These are phyloP conservation scores for Plasmodium knowlesi DNA, from an alignment of 169 alveolate genomes.

Conservation along the genomic window DNA sequence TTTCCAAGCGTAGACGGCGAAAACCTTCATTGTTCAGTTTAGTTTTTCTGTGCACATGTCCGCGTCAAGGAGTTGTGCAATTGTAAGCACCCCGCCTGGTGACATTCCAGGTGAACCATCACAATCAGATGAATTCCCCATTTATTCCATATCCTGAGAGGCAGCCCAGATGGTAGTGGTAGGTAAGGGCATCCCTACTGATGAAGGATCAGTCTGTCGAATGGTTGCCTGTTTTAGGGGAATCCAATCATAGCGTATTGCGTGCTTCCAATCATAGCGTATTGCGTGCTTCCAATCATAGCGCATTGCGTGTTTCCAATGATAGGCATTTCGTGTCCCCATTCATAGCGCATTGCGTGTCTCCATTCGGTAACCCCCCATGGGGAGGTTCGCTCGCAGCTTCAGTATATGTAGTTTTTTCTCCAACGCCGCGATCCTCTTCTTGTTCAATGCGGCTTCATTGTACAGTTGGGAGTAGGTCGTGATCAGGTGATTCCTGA, in stretches of 20 bases:
- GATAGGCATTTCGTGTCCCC: no score
- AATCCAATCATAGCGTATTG: no score
- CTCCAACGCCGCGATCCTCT: slow-evolving; percentile 39
- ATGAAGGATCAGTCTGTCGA: not conserved
- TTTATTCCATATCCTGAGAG: not conserved
- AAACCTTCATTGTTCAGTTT: not conserved
- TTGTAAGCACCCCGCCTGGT: not conserved
- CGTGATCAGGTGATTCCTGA: slow-evolving; percentile 35
- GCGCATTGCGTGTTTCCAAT: no score
- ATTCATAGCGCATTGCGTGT: slow-evolving; percentile 62
- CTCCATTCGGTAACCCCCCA: slow-evolving; percentile 44
- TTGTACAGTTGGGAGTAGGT: slow-evolving; percentile 43
- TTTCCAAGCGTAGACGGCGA: not conserved
- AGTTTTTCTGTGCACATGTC: not conserved
- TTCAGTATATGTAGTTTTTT: slow-evolving; percentile 59
- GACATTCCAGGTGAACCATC: not conserved
- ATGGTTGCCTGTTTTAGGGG: not conserved
- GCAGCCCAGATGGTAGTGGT: no score
- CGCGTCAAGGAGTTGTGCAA: not conserved
- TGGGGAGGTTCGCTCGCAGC: slow-evolving; percentile 13
- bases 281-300: no score
- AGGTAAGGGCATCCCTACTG: not conserved
- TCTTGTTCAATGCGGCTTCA: slow-evolving; percentile 51
- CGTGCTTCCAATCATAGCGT: no score
- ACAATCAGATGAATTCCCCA: not conserved